Conservation (phyloP, 257 asterid genomes). For the Craterostigma plantagineum region DNA sequence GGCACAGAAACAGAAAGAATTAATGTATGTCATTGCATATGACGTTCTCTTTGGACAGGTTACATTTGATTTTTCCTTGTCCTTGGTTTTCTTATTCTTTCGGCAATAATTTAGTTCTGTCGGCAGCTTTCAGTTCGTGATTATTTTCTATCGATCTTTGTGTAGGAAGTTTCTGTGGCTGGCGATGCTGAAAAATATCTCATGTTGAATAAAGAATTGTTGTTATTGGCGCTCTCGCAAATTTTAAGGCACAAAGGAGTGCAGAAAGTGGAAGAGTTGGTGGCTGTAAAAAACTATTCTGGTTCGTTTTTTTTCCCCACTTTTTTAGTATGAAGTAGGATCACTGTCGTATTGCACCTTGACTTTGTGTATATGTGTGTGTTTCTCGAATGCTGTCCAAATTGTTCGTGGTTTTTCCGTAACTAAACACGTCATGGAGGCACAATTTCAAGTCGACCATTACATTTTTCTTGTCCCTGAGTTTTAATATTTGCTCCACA, state of each 20-base stretch:
- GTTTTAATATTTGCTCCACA: slow-evolving; percentile 18
- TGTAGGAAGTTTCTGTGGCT: slow-evolving; percentile 33
- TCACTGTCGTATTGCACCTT: no score
- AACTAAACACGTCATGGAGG: no score
- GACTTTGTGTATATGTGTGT: no score
- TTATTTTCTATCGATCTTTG: not conserved
- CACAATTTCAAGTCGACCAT: not conserved
- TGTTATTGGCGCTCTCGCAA: slow-evolving; percentile 40
- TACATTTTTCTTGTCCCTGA: not conserved
- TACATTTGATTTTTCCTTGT: not conserved
- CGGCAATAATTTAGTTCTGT: slow-evolving; percentile 2
- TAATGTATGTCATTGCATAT: slow-evolving; percentile 46
- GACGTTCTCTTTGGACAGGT: slow-evolving; percentile 90
- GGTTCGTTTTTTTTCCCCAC: slow-evolving; percentile 20
- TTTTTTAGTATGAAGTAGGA: not conserved
- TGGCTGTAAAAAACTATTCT: slow-evolving; percentile 31
- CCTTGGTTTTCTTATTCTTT: no score
- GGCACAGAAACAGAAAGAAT: slow-evolving; percentile 64
- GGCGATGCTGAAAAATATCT: slow-evolving; percentile 90
- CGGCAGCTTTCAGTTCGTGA: not conserved
- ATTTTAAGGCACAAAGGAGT: slow-evolving; percentile 36
- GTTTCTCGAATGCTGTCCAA: not conserved
- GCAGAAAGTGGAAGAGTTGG: slow-evolving; percentile 39
- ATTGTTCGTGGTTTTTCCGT: not conserved
- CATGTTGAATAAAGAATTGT: slow-evolving; percentile 30